Evolutionary conservation across 2,329 filamentous ascomycete genomes (phyloP).

Genomic region (Arthroderma uncinatum): DNA sequence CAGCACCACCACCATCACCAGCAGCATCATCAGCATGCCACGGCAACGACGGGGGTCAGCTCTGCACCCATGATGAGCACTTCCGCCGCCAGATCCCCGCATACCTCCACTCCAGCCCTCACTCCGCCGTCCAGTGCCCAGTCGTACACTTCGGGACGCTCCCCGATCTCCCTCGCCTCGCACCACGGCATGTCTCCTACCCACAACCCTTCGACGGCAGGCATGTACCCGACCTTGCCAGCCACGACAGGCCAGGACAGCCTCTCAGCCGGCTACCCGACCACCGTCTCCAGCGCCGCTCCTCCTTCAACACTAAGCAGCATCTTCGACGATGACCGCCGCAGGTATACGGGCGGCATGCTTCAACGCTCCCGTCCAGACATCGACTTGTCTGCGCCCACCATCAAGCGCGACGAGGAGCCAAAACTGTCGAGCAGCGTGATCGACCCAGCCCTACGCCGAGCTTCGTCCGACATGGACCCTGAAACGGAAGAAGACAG

Average conservation of each 20-base stretch:
- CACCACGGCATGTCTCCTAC: slow-evolving; percentile 42
- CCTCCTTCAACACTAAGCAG: slow-evolving; percentile 49
- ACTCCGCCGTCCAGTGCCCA: slow-evolving; percentile 53
- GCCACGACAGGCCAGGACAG: slow-evolving; percentile 47
- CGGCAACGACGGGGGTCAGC: slow-evolving; percentile 24
- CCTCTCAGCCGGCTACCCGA: slow-evolving; percentile 40
- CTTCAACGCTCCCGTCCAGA: slow-evolving; percentile 44
- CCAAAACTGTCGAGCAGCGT: slow-evolving; percentile 27
- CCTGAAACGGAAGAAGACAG: background rate
- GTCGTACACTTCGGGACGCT: slow-evolving; percentile 53
- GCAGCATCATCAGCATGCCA: slow-evolving; percentile 22
- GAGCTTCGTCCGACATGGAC: slow-evolving; percentile 6
- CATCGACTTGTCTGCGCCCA: slow-evolving; percentile 19
- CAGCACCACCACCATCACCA: slow-evolving; percentile 14
- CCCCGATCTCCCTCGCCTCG: slow-evolving; percentile 45
- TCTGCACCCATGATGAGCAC: slow-evolving; percentile 27
- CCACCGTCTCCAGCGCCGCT: slow-evolving; percentile 45
- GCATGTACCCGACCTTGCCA: slow-evolving; percentile 54
- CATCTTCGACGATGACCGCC: slow-evolving; percentile 50
- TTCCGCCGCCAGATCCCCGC: slow-evolving; percentile 35
- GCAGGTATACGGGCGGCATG: slow-evolving; percentile 51
- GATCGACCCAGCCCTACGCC: slow-evolving; percentile 34
- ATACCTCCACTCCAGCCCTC: slow-evolving; percentile 48
- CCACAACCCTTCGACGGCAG: slow-evolving; percentile 33
- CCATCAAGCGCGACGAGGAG: slow-evolving; percentile 13